Evolutionary conservation across 2,329 filamentous ascomycete species (phyloP).

Genomic region (Microcera coccophila): DNA sequence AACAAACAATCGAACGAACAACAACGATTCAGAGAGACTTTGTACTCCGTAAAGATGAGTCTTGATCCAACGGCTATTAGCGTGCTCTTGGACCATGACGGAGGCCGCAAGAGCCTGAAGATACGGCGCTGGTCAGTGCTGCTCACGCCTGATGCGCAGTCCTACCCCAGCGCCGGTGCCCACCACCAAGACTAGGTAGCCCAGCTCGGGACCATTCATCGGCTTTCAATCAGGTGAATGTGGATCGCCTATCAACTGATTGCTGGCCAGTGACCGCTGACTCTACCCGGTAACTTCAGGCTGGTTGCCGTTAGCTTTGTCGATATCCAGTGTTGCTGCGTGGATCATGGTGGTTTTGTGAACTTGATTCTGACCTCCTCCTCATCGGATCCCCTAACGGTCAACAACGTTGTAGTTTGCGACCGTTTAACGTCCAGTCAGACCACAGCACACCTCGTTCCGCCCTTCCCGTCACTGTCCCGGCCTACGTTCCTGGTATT

Average conservation of each 20-base stretch:
- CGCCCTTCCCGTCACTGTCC: slow-evolving; percentile 5
- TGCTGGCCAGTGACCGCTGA: no score
- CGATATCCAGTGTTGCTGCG: background rate
- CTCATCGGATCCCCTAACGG: slow-evolving; percentile 10
- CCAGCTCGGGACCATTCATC: background rate
- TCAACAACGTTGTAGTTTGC: slow-evolving; percentile 18
- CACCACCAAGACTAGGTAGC: background rate
- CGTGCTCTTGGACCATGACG: slow-evolving; percentile 10
- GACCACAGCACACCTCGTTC: slow-evolving; percentile 1
- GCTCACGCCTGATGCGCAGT: background rate
- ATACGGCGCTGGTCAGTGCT: background rate
- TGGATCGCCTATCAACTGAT: no score
- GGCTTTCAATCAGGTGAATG: background rate
- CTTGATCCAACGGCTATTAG: slow-evolving; percentile 22
- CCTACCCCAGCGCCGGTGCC: background rate
- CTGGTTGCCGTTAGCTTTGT: background rate
- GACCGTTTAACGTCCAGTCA: slow-evolving; percentile 17
- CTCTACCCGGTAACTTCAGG: no score
- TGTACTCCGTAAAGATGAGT: background rate
- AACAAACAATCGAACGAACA: no score
- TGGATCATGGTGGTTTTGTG: background rate
- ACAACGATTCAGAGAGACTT: background rate
- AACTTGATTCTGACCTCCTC: background rate
- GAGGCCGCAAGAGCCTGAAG: background rate
- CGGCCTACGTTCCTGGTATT: slow-evolving; percentile 7